Evolutionary conservation across 1,139 yeast species (phyloP), one percentile per base, ranked within the genome.

Genomic region (Candida sanyaensis): DNA sequence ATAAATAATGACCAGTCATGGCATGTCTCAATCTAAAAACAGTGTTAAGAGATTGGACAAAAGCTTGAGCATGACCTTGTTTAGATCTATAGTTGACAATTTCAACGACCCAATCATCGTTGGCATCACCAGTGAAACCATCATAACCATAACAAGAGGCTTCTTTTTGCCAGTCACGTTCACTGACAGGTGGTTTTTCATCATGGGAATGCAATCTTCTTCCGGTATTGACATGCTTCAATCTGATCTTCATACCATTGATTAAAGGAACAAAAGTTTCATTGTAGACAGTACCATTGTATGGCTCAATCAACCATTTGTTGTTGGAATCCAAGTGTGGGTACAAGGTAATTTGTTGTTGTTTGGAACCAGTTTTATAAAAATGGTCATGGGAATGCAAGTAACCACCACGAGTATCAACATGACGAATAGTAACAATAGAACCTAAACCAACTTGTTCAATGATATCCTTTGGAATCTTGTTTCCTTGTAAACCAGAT

Each of bases 181-280:
- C 92, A 53, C 92, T 78, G 28, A 92, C 96, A 17, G 97, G 96
- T 26, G 98, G 92, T 64, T 95, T 86, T 64, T 89, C 88, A 66
- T 93, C 98, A 65, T 95, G 99, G 27, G 98, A 88, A 68, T 95
- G 99, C 62, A 95, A 80, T 72, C 99, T 84, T 64, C 93, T 84
- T 46, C 78, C 76, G 26, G 96, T 83, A 47, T 71, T 64, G 43
- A 74, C 64, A 68, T 95, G 99, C 59, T 71, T 73, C 61, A 95
- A 77, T 68, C 97, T 83, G 56, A 95, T 82, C 62, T 88, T 81
- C 58, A 85, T 83, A 49, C 96, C 96, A 61, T 91, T 84, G 29
- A 75, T 73, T 56, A 93, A 73, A 49, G 85, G 89, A 47, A 77
- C 79, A 58, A 89, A 75, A n/a, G 66, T 64, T 71, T 60, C 64